phyloP scores from a whole-genome alignment of 345 rosid species.

The Hibiscus trionum region DNA sequence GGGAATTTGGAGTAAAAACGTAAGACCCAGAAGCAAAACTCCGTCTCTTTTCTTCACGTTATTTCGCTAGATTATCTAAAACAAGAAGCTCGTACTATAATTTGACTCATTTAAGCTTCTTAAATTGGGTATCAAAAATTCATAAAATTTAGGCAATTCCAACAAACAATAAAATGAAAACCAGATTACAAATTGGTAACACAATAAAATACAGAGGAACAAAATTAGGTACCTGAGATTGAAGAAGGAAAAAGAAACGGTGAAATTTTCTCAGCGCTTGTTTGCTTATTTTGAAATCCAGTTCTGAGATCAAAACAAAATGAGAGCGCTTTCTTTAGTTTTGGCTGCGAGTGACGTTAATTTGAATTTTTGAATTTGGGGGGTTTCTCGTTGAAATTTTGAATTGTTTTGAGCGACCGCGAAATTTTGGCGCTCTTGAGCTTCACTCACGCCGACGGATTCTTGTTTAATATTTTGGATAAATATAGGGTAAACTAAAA shows the following conservation, averaged over 20 bases:
- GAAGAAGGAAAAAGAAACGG: neutral
- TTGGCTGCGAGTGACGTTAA: neutral
- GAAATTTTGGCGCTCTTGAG: slow-evolving; percentile 32
- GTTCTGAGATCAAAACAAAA: slow-evolving; percentile 9
- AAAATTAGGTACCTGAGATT: slow-evolving; percentile 20
- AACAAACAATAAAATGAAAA: neutral
- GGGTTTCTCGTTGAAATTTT: slow-evolving; percentile 12
- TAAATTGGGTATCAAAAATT: neutral
- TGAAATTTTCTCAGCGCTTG: neutral
- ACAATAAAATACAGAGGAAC: neutral
- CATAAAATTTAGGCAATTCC: neutral
- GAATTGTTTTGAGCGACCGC: slow-evolving; percentile 20
- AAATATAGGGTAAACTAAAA: no score
- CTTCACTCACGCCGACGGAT: neutral
- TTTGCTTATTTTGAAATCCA: neutral
- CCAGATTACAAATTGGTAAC: neutral
- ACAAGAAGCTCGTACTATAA: neutral
- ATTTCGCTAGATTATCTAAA: neutral
- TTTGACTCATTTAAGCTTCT: neutral
- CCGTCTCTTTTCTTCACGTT: neutral
- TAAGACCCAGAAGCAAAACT: neutral
- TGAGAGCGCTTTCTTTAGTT: neutral
- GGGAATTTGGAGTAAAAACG: neutral
- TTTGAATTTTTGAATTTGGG: slow-evolving; percentile 10
- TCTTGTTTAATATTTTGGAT: neutral